Conservation (phyloP, 2,329 filamentous ascomycete species). For the Alternaria postmessia region DNA sequence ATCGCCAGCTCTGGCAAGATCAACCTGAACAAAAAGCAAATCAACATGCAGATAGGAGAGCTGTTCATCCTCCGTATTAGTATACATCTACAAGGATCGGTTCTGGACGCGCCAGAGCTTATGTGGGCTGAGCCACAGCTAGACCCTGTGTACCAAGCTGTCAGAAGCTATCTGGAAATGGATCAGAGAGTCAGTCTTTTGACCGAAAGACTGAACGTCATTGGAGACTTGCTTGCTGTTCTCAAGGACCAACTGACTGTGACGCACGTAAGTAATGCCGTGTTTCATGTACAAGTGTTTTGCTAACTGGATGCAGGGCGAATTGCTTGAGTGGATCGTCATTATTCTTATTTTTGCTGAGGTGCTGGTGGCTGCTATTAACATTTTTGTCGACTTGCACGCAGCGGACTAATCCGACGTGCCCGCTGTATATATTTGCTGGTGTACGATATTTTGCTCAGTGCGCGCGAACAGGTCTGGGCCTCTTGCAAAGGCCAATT, state of each 20-base stretch:
- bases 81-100: constrained; percentile 95
- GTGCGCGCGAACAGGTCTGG: constrained; percentile 6
- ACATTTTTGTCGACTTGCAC: constrained; percentile 94
- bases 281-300: neutral
- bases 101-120: constrained; percentile 94
- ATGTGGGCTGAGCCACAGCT: constrained; percentile 99
- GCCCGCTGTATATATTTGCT: constrained; percentile 25
- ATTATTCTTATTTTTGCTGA: constrained; percentile 96
- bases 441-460: constrained; percentile 27
- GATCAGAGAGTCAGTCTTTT: constrained; percentile 90
- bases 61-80: constrained; percentile 97
- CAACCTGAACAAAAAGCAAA: constrained; percentile 83
- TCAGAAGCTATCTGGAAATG: constrained; percentile 96
- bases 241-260: constrained; percentile 95
- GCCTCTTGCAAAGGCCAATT: neutral
- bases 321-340: constrained; percentile 68
- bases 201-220: constrained; percentile 90
- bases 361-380: constrained; percentile 89
- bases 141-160: constrained; percentile 94
- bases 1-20: constrained; percentile 94
- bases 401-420: constrained; percentile 64
- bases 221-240: constrained; percentile 90
- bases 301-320: constrained; percentile 45
- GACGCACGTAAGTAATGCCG: constrained; percentile 58
- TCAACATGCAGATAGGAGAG: constrained; percentile 99